Conservation (phyloP, 768 basidiomycete genomes). For the Leccinum olivaceopallidum region DNA sequence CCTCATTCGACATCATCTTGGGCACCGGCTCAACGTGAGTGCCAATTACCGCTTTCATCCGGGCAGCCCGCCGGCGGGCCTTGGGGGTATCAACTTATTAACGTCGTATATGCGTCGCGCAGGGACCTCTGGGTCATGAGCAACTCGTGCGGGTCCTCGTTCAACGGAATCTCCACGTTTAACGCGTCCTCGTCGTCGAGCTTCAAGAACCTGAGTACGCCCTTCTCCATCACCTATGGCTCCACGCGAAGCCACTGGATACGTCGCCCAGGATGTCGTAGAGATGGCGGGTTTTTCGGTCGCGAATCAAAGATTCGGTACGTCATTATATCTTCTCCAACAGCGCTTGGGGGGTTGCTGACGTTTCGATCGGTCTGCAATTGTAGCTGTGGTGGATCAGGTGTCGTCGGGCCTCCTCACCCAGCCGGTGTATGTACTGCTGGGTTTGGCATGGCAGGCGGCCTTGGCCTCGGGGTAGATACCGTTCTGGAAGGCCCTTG, state of each 20-base stretch:
- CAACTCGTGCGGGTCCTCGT: conserved; percentile 31
- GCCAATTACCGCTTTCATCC: neutral
- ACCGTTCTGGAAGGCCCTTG: conserved; percentile 49
- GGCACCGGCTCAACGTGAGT: conserved; percentile 50
- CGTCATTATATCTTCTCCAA: neutral
- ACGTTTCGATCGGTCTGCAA: neutral
- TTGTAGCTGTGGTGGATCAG: conserved; percentile 39
- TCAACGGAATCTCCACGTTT: conserved; percentile 33
- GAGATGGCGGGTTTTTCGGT: conserved; percentile 54
- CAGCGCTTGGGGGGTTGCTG: neutral
- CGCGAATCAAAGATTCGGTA: conserved; percentile 45
- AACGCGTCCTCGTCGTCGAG: conserved; percentile 36
- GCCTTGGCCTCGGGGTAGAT: conserved; percentile 43
- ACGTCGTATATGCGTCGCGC: conserved; percentile 12
- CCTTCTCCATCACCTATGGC: conserved; percentile 49
- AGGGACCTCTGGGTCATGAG: conserved; percentile 54
- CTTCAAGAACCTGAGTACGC: conserved; percentile 36
- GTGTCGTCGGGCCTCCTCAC: conserved; percentile 36
- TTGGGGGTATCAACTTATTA: neutral
- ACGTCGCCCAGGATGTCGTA: conserved; percentile 44
- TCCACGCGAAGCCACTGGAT: conserved; percentile 49
- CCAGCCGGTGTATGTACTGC: conserved; percentile 49
- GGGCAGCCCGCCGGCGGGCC: neutral
- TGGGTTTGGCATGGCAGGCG: conserved; percentile 51
- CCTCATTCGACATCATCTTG: conserved; percentile 49